Conservation (phyloP, 2,329 filamentous ascomycete species). For the Nemania serpens region DNA sequence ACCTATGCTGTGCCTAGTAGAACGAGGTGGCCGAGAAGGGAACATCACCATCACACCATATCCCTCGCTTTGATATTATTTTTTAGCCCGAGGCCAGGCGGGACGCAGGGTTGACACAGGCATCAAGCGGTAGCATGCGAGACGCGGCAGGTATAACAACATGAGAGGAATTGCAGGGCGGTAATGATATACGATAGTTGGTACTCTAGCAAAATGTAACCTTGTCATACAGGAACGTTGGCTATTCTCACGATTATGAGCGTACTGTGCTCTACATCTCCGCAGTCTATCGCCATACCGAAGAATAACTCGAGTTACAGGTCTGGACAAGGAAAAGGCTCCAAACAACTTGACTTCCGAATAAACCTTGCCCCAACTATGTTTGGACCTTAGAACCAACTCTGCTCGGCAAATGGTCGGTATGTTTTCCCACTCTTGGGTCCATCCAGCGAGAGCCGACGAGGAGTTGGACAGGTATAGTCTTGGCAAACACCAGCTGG, state of each 20-base stretch:
- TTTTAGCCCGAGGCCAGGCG: background rate
- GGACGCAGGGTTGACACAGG: background rate
- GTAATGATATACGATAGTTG: background rate
- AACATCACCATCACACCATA: background rate
- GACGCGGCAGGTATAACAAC: background rate
- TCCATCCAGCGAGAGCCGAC: no score
- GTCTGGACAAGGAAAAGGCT: no score
- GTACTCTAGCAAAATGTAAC: background rate
- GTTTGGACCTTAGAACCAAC: no score
- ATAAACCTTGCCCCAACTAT: no score
- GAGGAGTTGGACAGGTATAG: no score
- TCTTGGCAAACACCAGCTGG: no score
- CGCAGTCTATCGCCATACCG: no score
- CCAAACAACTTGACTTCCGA: no score
- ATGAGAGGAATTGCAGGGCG: background rate
- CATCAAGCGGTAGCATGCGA: background rate
- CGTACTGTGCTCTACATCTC: no score
- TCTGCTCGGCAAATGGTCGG: no score
- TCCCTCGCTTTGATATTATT: background rate
- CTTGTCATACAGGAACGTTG: background rate
- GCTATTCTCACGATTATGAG: background rate
- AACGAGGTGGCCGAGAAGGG: background rate
- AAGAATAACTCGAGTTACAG: no score
- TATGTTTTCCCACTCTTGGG: no score
- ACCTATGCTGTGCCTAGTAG: background rate